Evolutionary conservation across 331 rosid species (phyloP), one percentile per base, ranked within the genome.

Genomic region (Phaseolus coccineus): DNA sequence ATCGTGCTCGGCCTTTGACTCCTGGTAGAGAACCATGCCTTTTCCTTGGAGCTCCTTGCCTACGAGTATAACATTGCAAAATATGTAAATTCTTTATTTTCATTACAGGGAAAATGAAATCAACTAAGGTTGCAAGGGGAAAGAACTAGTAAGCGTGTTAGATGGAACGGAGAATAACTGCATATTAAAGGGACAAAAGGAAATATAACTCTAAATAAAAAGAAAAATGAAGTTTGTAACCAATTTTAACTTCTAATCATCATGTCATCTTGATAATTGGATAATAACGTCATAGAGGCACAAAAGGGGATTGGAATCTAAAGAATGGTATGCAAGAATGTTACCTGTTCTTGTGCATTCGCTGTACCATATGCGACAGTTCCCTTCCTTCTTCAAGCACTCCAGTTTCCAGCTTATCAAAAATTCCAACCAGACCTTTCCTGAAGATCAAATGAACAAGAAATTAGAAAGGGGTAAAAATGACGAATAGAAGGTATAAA

Each of bases 11-110:
- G 58, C 97, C 98, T 80, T 92, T 94, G 56, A 88, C 65, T 82
- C 97, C 98, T 0, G 87, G 85, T 11, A 44, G 76, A 22, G 97
- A 77, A 47, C 96, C 97, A 59, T 82, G 83, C 69, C 98, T 87
- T 80, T 86, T 89, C 85, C 97, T 94, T 51, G 97, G 98, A 84
- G 91, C 92, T 63, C 98, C 98, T 80, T 90, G 90, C 85, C 98
- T 94, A 78, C 67, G 62, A 46, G 66, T 39, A 73, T 33, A 42
- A 77, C 78, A 42, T 69, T 67, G 80, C 71, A 77, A 85, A 57
- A 56, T 72, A 52, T 11, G 68, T 39, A 70, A 75, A 71, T 61
- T 52, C 39, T 80, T 66, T 22, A 44, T 55, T 80, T 66, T 24
- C 11, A 46, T 27, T 77, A 82, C 73, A 57, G 51, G 28, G 31